These are phyloP conservation scores for Streptanthus diversifolius DNA, from an alignment of 345 rosid species.

Conservation along the genomic window DNA sequence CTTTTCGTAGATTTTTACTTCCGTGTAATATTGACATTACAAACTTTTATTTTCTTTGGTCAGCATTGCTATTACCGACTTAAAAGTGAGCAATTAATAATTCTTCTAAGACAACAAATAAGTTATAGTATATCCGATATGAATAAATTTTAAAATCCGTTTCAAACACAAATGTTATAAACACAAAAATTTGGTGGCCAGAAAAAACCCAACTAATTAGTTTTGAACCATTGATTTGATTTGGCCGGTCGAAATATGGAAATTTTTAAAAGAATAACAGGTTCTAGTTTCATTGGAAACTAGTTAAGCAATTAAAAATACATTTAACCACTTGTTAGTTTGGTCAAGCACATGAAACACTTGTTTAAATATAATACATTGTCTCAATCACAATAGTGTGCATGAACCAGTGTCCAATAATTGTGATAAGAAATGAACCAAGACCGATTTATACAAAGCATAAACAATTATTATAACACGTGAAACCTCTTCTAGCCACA, in stretches of 20 bases:
- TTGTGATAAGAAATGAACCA: constrained; percentile 13
- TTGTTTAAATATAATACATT: not conserved
- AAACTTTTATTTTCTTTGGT: not conserved
- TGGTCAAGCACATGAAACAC: constrained; percentile 24
- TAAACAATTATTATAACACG: constrained; percentile 18
- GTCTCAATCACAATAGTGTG: constrained; percentile 16
- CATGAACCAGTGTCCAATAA: constrained; percentile 16
- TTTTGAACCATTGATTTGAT: not conserved
- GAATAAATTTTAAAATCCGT: not conserved
- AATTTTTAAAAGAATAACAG: too few relatives aligned
- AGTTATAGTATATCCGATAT: not conserved
- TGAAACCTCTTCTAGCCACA: constrained; percentile 22
- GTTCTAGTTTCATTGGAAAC: not conserved
- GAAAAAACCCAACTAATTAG: not conserved
- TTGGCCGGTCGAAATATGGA: not conserved
- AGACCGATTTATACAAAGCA: not conserved
- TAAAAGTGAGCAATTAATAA: not conserved
- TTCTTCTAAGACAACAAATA: not conserved
- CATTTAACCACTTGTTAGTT: constrained; percentile 8
- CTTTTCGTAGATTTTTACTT: not conserved
- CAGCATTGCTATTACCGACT: not conserved
- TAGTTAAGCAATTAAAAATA: not conserved
- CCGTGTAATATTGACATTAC: not conserved
- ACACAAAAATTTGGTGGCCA: not conserved
- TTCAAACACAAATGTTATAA: not conserved